phyloP scores from a whole-genome alignment of 2,329 filamentous ascomycete species.

The Cladosporium sp. region DNA sequence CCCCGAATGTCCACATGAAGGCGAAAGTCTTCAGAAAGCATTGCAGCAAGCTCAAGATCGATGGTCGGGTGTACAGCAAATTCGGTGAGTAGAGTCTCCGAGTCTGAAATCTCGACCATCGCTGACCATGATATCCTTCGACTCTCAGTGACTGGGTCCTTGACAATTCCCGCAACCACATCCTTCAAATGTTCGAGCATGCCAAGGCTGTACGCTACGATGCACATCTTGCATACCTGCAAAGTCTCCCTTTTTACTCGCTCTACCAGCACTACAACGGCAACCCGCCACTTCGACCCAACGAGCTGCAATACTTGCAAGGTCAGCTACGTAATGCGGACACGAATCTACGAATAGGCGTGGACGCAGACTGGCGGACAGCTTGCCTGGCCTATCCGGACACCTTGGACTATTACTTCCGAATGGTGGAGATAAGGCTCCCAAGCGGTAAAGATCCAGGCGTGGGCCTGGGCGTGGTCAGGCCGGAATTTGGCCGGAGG shows the following conservation, averaged over 20 bases:
- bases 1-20: constrained; percentile 32
- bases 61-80: constrained; percentile 25
- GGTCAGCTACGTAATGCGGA: constrained; percentile 61
- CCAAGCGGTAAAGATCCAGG: constrained; percentile 51
- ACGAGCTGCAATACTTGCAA: constrained; percentile 38
- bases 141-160: constrained; percentile 43
- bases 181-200: constrained; percentile 41
- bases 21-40: constrained; percentile 29
- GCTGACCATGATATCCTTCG: neutral
- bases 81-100: constrained; percentile 20
- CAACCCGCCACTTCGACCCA: constrained; percentile 40
- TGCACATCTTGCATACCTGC: constrained; percentile 40
- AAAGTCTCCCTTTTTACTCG: constrained; percentile 43
- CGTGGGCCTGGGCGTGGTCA: constrained; percentile 15
- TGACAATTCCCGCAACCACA: constrained; percentile 41
- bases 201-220: constrained; percentile 38
- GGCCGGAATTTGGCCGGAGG: constrained; percentile 2
- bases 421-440: constrained; percentile 62
- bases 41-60: constrained; percentile 29
- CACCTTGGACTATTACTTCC: constrained; percentile 76
- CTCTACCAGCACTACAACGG: constrained; percentile 44
- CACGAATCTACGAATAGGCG: constrained; percentile 63
- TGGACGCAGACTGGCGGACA: constrained; percentile 74
- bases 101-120: neutral
- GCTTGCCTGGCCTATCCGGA: constrained; percentile 74